A percentile compares a stretch with the other conserved stretches of the same genome.
phyloP scores from a whole-genome alignment of 345 rosid genomes.

The Murraya koenigii region DNA sequence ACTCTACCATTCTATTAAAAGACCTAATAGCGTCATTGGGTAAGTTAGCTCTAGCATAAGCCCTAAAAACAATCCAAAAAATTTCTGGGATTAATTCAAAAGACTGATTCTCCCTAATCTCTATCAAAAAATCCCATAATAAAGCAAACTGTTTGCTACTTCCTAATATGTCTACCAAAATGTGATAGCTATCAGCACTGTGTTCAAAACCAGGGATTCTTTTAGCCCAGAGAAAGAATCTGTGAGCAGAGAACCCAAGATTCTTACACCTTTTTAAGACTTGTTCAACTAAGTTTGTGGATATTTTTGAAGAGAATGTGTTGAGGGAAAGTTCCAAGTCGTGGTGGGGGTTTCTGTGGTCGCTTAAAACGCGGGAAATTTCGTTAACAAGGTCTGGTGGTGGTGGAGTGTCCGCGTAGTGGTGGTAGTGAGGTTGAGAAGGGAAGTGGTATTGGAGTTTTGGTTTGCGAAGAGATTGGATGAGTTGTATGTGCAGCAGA shows the following conservation, averaged over 20 bases:
- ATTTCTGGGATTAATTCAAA: conserved; percentile 41
- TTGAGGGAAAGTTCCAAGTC: conserved; percentile 61
- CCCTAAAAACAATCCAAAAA: conserved; percentile 77
- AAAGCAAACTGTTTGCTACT: conserved; percentile 62
- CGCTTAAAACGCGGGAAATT: conserved; percentile 73
- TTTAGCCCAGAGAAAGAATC: conserved; percentile 91
- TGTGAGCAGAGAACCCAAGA: conserved; percentile 76
- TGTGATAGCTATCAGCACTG: conserved; percentile 52
- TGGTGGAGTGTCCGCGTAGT: conserved; percentile 9
- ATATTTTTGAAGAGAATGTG: conserved; percentile 43
- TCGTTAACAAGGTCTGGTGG: conserved; percentile 53
- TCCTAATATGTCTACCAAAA: conserved; percentile 72
- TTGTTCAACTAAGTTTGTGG: conserved; percentile 64
- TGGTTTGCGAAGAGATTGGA: conserved; percentile 23
- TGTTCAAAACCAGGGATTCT: conserved; percentile 54
- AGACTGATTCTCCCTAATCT: conserved; percentile 49
- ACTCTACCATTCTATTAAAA: conserved; percentile 73
- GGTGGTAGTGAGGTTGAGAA: conserved; percentile 9
- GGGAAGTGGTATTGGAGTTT: conserved; percentile 23
- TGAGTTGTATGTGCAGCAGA: background rate
- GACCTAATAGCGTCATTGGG: conserved; percentile 75
- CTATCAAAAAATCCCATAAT: conserved; percentile 78
- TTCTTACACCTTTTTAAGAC: conserved; percentile 81
- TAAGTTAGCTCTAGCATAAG: conserved; percentile 65
- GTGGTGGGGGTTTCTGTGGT: conserved; percentile 68